A percentile compares a stretch with the other conserved stretches of the same genome.
Conservation (phyloP, 345 rosid species). For the Balakata baccata region DNA sequence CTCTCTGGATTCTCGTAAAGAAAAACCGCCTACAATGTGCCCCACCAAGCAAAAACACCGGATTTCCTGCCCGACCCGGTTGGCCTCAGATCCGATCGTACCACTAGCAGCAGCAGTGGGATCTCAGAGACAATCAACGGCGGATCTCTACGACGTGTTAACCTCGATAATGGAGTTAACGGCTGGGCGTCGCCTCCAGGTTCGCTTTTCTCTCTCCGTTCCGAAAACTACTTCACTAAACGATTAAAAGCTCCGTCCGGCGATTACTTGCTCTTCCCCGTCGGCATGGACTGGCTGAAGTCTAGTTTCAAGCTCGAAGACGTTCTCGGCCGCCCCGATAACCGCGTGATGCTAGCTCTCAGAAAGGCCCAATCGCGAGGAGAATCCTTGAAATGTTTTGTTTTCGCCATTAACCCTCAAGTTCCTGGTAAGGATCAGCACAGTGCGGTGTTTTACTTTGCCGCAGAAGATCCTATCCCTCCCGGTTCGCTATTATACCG, state of each 20-base stretch:
- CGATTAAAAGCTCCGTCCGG: constrained; percentile 66
- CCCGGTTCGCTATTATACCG: constrained; percentile 61
- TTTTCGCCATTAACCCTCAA: constrained; percentile 84
- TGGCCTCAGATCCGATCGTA: constrained; percentile 28
- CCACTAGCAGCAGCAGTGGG: constrained; percentile 34
- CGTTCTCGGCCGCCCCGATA: constrained; percentile 73
- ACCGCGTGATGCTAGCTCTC: constrained; percentile 69
- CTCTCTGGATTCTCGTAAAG: no score
- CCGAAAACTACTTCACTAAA: constrained; percentile 48
- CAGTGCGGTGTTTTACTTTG: constrained; percentile 86
- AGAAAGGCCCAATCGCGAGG: constrained; percentile 53
- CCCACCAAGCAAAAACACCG: constrained; percentile 46
- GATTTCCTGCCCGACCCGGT: constrained; percentile 34
- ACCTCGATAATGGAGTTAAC: constrained; percentile 62
- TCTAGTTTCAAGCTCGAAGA: constrained; percentile 62
- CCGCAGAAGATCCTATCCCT: constrained; percentile 64
- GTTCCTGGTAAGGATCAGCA: constrained; percentile 82
- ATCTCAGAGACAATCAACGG: constrained; percentile 58
- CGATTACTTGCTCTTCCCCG: constrained; percentile 67
- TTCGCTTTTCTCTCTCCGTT: constrained; percentile 67
- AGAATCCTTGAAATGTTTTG: constrained; percentile 57
- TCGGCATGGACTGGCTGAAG: constrained; percentile 89
- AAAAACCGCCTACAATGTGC: constrained; percentile 30
- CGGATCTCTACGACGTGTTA: constrained; percentile 73
- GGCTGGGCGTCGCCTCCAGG: constrained; percentile 99